These are phyloP conservation scores for Aspergillus cavernicola DNA, from an alignment of 495 filamentous ascomycete species.

Conservation along the genomic window DNA sequence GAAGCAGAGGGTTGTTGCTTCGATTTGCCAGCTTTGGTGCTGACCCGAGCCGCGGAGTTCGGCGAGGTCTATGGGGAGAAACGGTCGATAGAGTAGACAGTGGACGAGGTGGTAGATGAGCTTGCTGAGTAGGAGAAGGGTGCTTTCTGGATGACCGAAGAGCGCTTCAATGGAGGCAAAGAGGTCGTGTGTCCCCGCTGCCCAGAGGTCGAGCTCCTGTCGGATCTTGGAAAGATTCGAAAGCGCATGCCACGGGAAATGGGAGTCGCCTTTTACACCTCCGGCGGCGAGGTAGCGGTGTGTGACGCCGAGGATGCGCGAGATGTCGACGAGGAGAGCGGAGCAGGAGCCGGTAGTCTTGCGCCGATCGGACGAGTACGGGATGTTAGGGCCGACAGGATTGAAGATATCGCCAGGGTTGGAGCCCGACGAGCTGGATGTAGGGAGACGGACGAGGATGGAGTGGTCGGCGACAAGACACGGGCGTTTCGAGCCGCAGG, in stretches of 20 bases:
- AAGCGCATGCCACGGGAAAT: slow-evolving; percentile 83
- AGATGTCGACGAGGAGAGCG: slow-evolving; percentile 76
- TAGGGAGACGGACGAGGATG: slow-evolving; percentile 67
- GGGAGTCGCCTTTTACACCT: slow-evolving; percentile 81
- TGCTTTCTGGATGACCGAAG: slow-evolving; percentile 74
- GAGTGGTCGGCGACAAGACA: slow-evolving; percentile 72
- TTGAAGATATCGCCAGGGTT: slow-evolving; percentile 71
- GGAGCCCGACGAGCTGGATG: slow-evolving; percentile 48
- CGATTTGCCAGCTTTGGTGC: slow-evolving; percentile 88
- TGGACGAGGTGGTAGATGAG: slow-evolving; percentile 81
- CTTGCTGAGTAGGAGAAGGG: slow-evolving; percentile 74
- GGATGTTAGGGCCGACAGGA: slow-evolving; percentile 61
- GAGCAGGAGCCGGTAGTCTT: slow-evolving; percentile 68
- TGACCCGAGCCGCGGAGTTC: slow-evolving; percentile 75
- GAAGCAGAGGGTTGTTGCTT: slow-evolving; percentile 82
- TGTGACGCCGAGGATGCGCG: slow-evolving; percentile 74
- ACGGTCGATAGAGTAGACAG: slow-evolving; percentile 79
- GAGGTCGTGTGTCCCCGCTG: slow-evolving; percentile 72
- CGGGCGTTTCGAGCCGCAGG: slow-evolving; percentile 73
- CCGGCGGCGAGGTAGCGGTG: slow-evolving; percentile 80
- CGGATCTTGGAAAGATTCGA: slow-evolving; percentile 83
- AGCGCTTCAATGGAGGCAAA: slow-evolving; percentile 70
- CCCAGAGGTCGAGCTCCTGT: slow-evolving; percentile 81
- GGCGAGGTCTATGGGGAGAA: slow-evolving; percentile 75
- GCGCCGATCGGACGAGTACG: slow-evolving; percentile 62